A percentile compares a stretch with the other conserved stretches of the same genome.
These are phyloP conservation scores for Boletellus emodensis DNA, from an alignment of 768 basidiomycete species.

Conservation along the genomic window DNA sequence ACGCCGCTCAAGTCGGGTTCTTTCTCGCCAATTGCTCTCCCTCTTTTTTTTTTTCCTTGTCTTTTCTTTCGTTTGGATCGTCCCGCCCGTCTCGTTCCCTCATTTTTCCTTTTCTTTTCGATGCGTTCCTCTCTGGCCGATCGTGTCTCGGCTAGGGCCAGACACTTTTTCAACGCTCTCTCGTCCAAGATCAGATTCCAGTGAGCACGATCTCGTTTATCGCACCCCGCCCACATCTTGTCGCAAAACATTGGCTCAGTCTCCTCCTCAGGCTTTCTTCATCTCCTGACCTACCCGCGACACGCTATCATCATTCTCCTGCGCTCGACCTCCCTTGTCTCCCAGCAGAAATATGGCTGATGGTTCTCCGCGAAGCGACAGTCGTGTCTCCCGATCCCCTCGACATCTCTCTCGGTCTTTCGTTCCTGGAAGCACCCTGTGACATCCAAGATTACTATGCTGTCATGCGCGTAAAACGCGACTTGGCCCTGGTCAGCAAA, in stretches of 20 bases:
- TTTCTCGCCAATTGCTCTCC: not conserved
- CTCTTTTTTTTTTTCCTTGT: not conserved
- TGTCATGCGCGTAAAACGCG: slow-evolving; percentile 46
- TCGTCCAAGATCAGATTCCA: slow-evolving; percentile 16
- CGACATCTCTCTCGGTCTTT: slow-evolving; percentile 47
- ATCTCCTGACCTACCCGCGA: slow-evolving; percentile 4
- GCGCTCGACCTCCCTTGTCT: slow-evolving; percentile 41
- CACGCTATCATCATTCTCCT: slow-evolving; percentile 25
- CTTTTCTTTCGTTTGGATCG: not conserved
- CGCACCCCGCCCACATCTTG: not conserved
- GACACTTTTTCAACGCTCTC: slow-evolving; percentile 14
- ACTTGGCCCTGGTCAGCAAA: slow-evolving; percentile 51
- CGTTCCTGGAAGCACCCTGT: slow-evolving; percentile 51
- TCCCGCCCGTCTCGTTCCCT: not conserved
- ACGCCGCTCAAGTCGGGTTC: not conserved
- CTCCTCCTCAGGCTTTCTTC: slow-evolving; percentile 5
- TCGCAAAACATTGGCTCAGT: not conserved
- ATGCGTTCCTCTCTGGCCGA: slow-evolving; percentile 14
- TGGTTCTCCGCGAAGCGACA: slow-evolving; percentile 58
- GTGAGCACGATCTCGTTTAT: slow-evolving; percentile 11
- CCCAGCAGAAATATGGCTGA: slow-evolving; percentile 64
- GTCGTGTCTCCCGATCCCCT: slow-evolving; percentile 41
- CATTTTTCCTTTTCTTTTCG: not conserved
- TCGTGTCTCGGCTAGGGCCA: slow-evolving; percentile 17
- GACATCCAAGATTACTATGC: slow-evolving; percentile 43